Conservation (phyloP, 495 filamentous ascomycete species). For the Hypoxylon perforatum region DNA sequence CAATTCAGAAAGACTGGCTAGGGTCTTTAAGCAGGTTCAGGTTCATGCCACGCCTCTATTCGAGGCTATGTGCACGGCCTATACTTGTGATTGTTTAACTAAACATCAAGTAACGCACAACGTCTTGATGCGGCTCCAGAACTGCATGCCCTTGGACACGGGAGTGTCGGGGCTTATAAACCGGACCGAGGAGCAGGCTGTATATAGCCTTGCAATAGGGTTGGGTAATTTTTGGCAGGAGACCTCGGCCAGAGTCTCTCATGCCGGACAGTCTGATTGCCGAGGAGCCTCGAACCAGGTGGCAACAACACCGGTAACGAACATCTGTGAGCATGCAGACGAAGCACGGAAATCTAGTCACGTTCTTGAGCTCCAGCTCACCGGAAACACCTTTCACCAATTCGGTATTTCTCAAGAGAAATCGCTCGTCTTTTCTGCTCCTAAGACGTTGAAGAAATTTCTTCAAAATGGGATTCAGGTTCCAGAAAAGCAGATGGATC, state of each 20-base stretch:
- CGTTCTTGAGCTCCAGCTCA: conserved; percentile 5
- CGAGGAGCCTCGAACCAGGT: no score
- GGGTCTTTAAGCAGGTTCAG: no score
- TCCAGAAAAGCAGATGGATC: conserved; percentile 3
- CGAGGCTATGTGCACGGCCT: no score
- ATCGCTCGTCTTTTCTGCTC: not conserved
- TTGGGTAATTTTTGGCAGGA: not conserved
- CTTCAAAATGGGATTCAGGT: not conserved
- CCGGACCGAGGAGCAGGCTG: no score
- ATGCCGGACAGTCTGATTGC: no score
- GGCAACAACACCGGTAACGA: not conserved
- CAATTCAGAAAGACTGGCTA: no score
- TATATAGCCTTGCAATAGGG: not conserved
- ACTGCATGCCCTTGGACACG: not conserved
- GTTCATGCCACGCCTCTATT: not conserved
- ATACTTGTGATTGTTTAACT: not conserved
- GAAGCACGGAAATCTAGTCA: not conserved
- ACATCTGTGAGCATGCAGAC: not conserved
- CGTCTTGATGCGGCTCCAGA: not conserved
- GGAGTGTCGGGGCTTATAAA: no score
- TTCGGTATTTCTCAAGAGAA: conserved; percentile 3
- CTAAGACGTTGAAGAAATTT: conserved; percentile 2
- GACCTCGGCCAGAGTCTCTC: not conserved
- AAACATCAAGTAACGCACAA: no score
- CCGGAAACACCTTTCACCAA: not conserved